These are phyloP conservation scores for Talaromyces sp. DNA, from an alignment of 2,329 filamentous ascomycete genomes.

Conservation along the genomic window DNA sequence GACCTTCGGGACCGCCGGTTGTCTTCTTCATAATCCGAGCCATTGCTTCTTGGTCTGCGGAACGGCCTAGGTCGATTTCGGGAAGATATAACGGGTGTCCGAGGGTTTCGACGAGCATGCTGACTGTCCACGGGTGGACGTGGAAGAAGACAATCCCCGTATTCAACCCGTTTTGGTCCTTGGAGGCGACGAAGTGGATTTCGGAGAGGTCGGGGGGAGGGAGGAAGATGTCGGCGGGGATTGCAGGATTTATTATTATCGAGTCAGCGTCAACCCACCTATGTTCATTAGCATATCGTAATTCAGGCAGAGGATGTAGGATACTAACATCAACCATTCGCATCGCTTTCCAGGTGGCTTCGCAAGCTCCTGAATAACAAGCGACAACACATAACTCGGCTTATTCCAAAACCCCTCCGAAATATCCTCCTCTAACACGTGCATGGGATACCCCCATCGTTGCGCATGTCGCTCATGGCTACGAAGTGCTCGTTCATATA, in stretches of 20 bases:
- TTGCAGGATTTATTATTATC: constrained; percentile 32
- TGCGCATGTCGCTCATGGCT: constrained; percentile 37
- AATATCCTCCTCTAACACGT: constrained; percentile 35
- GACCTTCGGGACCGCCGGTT: constrained; percentile 21
- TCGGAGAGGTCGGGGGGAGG: constrained; percentile 30
- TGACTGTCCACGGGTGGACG: constrained; percentile 33
- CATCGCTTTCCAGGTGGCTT: constrained; percentile 32
- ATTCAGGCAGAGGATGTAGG: background rate
- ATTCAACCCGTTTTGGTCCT: constrained; percentile 35
- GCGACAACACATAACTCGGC: constrained; percentile 30
- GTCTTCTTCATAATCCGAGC: constrained; percentile 26
- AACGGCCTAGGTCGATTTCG: constrained; percentile 22
- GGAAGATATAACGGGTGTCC: constrained; percentile 28
- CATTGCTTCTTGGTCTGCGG: constrained; percentile 28
- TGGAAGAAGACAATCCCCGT: constrained; percentile 35
- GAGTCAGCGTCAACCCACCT: constrained; percentile 38
- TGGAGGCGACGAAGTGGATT: constrained; percentile 32
- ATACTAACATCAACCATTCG: constrained; percentile 39
- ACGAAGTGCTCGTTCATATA: constrained; percentile 38
- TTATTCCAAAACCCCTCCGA: constrained; percentile 39
- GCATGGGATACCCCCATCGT: constrained; percentile 37
- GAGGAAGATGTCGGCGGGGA: constrained; percentile 34
- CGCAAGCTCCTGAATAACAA: constrained; percentile 35
- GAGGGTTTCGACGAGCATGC: constrained; percentile 30
- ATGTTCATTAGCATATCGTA: background rate